Base-by-base conservation (phyloP, 2,329 filamentous ascomycete genomes). In the Arthroderma sp. region DNA sequence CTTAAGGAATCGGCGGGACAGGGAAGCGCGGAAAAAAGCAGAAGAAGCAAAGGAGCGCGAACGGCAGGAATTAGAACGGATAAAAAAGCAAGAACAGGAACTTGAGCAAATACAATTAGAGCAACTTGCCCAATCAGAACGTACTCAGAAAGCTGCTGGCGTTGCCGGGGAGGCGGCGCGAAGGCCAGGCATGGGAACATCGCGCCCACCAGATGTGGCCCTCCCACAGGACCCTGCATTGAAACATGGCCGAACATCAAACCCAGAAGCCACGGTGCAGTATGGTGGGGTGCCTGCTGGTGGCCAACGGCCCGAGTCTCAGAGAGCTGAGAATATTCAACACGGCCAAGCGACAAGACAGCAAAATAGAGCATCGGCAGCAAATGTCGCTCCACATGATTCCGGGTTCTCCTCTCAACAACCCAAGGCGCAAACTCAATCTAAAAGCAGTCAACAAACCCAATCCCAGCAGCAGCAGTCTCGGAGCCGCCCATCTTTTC, bases 1-100 rank as follows among this genome's bases (percentile, higher is more conserved):
- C 56, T 94, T 95, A 88, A 80, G 85, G 63, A 81, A 88, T 60
- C 80, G 88, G 46, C 75, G 77, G 45, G 83, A 84, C 52, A 76
- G 88, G 50, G 86, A 93, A 62, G 77, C 82, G 28, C 71, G 81
- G 47, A 75, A 78, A 50, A 74, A 75, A 54, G 80, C 80, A 38
- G 80, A 85, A 58, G 80, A 83, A 57, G 75, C 78, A 53, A 66
- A 64, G 60, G 66, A 68, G 59, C 64, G 74, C 53, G 73, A 76
- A 54, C 66, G 69, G 48, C 64, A 70, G 10, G 70, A 73, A 49
- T 65, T 71, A 50, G 72, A 74, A 54, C 63, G 67, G 51, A 56
- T 52, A 52, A 59, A 59, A 49, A 64, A 61, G 48, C 55, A 66
- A 56, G 65, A 66, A 54, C 76, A 70, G 69, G 69, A 56, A 69